Conservation (phyloP, 768 basidiomycete species). For the Kwoniella shandongensis region DNA sequence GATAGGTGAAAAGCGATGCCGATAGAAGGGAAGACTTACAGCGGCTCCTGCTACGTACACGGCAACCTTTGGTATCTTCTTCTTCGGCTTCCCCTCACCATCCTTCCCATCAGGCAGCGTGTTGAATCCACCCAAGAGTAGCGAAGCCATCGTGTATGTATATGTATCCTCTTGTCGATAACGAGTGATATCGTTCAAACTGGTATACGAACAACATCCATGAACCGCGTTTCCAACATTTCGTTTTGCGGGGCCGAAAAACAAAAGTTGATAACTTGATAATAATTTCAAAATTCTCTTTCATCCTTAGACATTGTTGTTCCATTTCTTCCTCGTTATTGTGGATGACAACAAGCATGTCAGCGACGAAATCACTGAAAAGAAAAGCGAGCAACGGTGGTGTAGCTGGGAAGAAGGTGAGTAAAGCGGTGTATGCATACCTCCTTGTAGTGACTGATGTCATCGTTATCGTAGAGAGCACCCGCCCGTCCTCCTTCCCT, state of each 20-base stretch:
- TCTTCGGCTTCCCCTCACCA: constrained; percentile 14
- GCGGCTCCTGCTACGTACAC: constrained; percentile 41
- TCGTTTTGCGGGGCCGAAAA: constrained; percentile 10
- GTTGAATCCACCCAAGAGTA: constrained; percentile 8
- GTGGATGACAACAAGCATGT: constrained; percentile 6
- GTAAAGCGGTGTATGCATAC: not conserved
- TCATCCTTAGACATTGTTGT: constrained; percentile 7
- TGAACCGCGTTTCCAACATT: too few species aligned
- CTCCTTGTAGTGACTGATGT: too few species aligned
- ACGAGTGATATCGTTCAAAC: too few species aligned
- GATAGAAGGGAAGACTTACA: constrained; percentile 25
- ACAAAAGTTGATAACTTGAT: not conserved
- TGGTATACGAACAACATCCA: too few species aligned
- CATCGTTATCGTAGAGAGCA: not conserved
- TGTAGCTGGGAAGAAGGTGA: constrained; percentile 14
- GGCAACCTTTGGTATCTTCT: constrained; percentile 40
- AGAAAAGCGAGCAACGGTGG: constrained; percentile 19
- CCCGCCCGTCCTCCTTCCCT: constrained; percentile 5
- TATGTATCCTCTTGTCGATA: too few species aligned
- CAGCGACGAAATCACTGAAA: constrained; percentile 17
- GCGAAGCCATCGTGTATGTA: constrained; percentile 13
- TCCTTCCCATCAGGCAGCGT: not conserved
- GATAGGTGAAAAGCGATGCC: not conserved
- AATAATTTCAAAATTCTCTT: not conserved
- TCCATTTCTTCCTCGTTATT: constrained; percentile 1